Evolutionary conservation across 306 rosid genomes (phyloP), one percentile per base, ranked within the genome.

Genomic region (Corylus americana): DNA sequence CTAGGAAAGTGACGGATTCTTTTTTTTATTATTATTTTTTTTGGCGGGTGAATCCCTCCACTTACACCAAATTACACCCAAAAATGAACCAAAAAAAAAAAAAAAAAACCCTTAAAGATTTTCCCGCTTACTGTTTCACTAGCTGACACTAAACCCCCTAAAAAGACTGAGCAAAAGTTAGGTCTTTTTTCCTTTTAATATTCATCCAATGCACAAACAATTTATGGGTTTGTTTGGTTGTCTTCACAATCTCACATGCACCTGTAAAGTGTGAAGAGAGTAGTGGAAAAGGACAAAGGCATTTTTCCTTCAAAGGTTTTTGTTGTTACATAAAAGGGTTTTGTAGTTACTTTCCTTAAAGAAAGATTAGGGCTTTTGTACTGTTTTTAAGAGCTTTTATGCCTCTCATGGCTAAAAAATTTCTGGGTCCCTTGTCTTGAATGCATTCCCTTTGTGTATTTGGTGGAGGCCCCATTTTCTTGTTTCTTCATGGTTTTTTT

Each of bases 371-470:
- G 74, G 76, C 44, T 83, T 42, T 77, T 83, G 83, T 69, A 71
- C 84, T 75, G 55, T 61, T 57, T 58, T 58, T 4, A 16, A 58
- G 53, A 53, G 78, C 49, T 55, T 75, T 58, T 59, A 68, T 74
- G 77, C 77, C 81, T 77, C 84, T 85, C 74, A 64, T 55, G 77
- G 75, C 58, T 76, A 62, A 79, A 74, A 42, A 69, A 50, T 54
- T 77, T 71, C 47, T 70, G 92, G 94, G 96, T 72, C 93, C 96
- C 94, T 87, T 51, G 0, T 74, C 89, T 90, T 94, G 78, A 90
- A 75, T 88, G 91, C 89, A 47, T 62, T 77, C 80, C 39, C 79
- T 82, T 83, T 88, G 83, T 80, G 86, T 72, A 51, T 79, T 84
- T 84, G 78, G 51, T 67, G 49, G 27, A 83, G 58, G 84, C 84